Percentiles rank a stretch among this genome's conserved stretches.
These are phyloP conservation scores for Pulveroboletus sp. DNA, from an alignment of 768 basidiomycete genomes.

Conservation along the genomic window DNA sequence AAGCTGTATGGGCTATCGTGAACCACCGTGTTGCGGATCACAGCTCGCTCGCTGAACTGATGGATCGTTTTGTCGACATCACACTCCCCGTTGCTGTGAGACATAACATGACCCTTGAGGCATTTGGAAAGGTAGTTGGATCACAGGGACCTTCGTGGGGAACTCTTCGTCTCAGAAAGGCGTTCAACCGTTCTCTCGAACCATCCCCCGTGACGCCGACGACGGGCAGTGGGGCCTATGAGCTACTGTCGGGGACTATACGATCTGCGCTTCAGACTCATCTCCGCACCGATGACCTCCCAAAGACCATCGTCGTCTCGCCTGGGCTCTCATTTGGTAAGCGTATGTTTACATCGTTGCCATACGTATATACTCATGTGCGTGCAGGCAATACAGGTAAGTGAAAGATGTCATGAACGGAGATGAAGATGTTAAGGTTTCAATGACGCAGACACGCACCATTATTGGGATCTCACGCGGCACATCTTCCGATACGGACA, in stretches of 20 bases:
- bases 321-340: constrained; percentile 32
- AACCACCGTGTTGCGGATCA: constrained; percentile 36
- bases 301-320: constrained; percentile 30
- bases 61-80: constrained; percentile 9
- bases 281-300: constrained; percentile 23
- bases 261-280: constrained; percentile 35
- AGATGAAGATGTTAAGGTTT: constrained; percentile 19
- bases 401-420: constrained; percentile 13
- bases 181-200: constrained; percentile 32
- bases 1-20: constrained; percentile 35
- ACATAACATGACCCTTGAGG: constrained; percentile 40
- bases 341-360: not conserved
- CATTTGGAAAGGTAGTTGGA: constrained; percentile 37
- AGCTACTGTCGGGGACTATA: constrained; percentile 43
- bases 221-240: constrained; percentile 34
- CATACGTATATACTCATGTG: constrained; percentile 2
- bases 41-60: constrained; percentile 19
- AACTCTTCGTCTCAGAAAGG: constrained; percentile 36
- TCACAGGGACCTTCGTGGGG: constrained; percentile 30
- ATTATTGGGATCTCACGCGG: constrained; percentile 44
- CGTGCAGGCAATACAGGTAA: constrained; percentile 24
- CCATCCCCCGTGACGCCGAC: constrained; percentile 45
- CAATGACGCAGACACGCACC: constrained; percentile 37
- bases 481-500: constrained; percentile 49
- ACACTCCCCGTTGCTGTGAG: constrained; percentile 20